Percentiles rank a stretch among this genome's conserved stretches.
Conservation (phyloP, 495 filamentous ascomycete species). For the Aspergillus hancockii region DNA sequence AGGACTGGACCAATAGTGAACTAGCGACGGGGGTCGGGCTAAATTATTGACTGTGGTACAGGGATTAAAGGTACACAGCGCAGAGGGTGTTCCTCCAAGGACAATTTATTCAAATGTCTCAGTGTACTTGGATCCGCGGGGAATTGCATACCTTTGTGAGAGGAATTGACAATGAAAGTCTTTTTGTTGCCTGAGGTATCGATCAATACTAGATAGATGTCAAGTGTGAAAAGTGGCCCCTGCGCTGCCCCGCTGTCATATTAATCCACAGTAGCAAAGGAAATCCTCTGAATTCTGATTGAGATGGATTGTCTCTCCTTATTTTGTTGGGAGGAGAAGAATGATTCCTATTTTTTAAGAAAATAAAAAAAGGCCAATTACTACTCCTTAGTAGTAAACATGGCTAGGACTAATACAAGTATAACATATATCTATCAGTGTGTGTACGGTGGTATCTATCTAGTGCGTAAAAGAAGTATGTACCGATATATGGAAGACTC, state of each 20-base stretch:
- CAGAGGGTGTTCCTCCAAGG: background rate
- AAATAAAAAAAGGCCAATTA: too few species aligned
- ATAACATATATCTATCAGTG: too few species aligned
- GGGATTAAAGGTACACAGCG: background rate
- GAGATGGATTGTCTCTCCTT: too few species aligned
- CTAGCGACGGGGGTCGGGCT: background rate
- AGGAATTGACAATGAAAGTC: background rate
- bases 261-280: background rate
- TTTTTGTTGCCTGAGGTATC: slow-evolving; percentile 1
- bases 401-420: too few species aligned
- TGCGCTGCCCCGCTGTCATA: slow-evolving; percentile 12
- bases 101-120: background rate
- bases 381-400: too few species aligned
- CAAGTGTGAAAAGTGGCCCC: background rate
- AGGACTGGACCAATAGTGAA: background rate
- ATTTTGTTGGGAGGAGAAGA: too few species aligned
- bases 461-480: too few species aligned
- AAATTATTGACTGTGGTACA: background rate
- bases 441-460: too few species aligned
- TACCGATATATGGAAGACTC: too few species aligned
- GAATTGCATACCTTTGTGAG: background rate
- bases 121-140: background rate
- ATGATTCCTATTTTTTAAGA: too few species aligned
- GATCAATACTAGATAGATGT: background rate
- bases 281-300: too few species aligned